Percentiles rank a stretch among this genome's conserved stretches.
These are phyloP conservation scores for Talaromyces sp. DNA, from an alignment of 2,329 filamentous ascomycete species.

Conservation along the genomic window DNA sequence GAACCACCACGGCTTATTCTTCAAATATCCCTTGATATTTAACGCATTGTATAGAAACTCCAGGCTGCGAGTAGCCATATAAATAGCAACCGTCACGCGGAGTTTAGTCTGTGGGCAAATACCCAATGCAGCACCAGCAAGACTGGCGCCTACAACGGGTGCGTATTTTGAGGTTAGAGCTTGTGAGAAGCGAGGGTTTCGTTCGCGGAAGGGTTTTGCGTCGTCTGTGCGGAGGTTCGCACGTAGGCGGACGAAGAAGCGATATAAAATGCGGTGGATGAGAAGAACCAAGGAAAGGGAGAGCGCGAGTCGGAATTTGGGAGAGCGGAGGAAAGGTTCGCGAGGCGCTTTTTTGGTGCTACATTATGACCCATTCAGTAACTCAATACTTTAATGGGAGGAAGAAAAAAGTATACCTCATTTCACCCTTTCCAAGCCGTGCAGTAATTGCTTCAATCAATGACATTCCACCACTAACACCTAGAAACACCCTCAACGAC, in stretches of 20 bases:
- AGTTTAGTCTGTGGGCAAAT: conserved; percentile 69
- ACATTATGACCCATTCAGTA: neutral
- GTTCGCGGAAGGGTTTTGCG: conserved; percentile 73
- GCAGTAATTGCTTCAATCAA: conserved; percentile 53
- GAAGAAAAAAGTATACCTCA: conserved; percentile 18
- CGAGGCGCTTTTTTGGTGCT: conserved; percentile 35
- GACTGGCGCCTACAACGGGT: conserved; percentile 82
- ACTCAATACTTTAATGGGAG: neutral
- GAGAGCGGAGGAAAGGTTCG: conserved; percentile 51
- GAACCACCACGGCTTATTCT: conserved; percentile 75
- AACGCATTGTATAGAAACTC: conserved; percentile 84
- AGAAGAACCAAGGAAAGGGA: conserved; percentile 83
- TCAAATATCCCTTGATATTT: conserved; percentile 67
- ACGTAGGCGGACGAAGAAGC: conserved; percentile 80
- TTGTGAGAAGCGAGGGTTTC: conserved; percentile 73
- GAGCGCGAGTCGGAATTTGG: conserved; percentile 72
- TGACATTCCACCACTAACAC: conserved; percentile 62
- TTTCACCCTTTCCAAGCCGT: conserved; percentile 27
- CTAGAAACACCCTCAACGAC: conserved; percentile 67
- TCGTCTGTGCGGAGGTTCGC: conserved; percentile 74
- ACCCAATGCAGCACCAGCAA: conserved; percentile 79
- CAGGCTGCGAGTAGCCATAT: conserved; percentile 72
- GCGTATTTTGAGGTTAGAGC: conserved; percentile 79
- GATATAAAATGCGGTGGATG: conserved; percentile 82
- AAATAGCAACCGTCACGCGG: conserved; percentile 77